Base-by-base conservation (phyloP, 2,329 filamentous ascomycete genomes). In the Colletotrichum chlorophyti region DNA sequence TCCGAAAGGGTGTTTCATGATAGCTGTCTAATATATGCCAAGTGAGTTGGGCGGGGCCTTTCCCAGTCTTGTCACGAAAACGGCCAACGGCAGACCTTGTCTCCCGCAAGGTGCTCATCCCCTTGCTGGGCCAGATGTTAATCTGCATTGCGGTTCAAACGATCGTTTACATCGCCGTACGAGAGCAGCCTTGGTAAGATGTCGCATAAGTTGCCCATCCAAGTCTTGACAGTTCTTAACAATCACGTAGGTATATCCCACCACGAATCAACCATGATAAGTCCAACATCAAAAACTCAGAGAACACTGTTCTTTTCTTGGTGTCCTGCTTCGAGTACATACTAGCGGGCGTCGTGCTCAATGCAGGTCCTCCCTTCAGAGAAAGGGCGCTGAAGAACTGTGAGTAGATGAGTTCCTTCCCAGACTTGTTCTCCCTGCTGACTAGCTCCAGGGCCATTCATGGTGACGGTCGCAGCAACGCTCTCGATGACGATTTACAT, bases 261-360 rank as follows among this genome's bases (percentile, higher is more conserved):
- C 95, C 95, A 0, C 81, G 87, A 53, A 71, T 96, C 23, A 84
- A 93, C 68, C 85, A 83, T 23, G 84, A 96, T 26, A 89, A 95
- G 68, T 89, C 90, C 21, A 96, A 95, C 69, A 89, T 93, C 50
- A 83, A 89, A 67, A 98, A 98, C 73, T 97, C 92, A 9, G 91
- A 98, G 68, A 98, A 99, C 68, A 97, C 94, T 0, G 87, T 90
- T 0, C 78, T 99, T 1, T 99, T 99, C 77, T 76, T 98, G 26
- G 80, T 93, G 5, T 96, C 91, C 2, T 97, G 93, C 72, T 98
- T 93, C 68, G 93, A 98, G 71, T 99, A 99, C 72, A 96, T 96
- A 32, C 81, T 97, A 19, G 91, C 92, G 0, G 95, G 91, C 4
- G 83, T 98, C 34, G 90, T 98, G 1, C 81, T 99, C 26, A 96